Evolutionary conservation across 2,329 filamentous ascomycete genomes (phyloP).

Genomic region (Akanthomyces uredinophilus): DNA sequence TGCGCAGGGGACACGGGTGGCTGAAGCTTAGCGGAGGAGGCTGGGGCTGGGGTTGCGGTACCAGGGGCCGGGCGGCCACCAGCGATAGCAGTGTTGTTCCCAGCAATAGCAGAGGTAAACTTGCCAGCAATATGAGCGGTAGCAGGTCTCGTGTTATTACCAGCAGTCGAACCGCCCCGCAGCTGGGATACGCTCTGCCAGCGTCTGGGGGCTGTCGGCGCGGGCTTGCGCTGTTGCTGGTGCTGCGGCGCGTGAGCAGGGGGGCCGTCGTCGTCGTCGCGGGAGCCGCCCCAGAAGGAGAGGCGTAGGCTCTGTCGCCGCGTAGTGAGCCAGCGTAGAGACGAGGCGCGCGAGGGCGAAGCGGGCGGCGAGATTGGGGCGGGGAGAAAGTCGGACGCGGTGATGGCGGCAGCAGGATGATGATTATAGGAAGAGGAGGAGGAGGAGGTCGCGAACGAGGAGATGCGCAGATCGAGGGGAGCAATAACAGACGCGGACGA

Average conservation of each 20-base stretch:
- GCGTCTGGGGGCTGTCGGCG: not conserved
- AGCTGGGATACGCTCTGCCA: not conserved
- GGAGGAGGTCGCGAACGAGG: not conserved
- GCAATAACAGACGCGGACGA: not conserved
- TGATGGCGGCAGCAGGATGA: not conserved
- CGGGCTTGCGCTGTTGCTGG: not conserved
- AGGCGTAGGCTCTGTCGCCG: not conserved
- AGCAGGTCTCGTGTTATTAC: not conserved
- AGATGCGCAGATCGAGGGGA: not conserved
- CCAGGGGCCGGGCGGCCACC: not conserved
- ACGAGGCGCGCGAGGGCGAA: not conserved
- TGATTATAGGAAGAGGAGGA: not conserved
- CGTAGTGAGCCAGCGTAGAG: not conserved
- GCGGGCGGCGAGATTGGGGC: not conserved
- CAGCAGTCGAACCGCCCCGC: slow-evolving; percentile 1
- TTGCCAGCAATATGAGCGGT: not conserved
- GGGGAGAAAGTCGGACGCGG: not conserved
- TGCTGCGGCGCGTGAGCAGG: too few species aligned
- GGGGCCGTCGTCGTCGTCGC: not conserved
- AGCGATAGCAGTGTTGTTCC: not conserved
- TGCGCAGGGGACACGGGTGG: slow-evolving; percentile 3
- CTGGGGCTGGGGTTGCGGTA: slow-evolving; percentile 5
- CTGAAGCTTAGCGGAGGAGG: slow-evolving; percentile 11
- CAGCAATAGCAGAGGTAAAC: not conserved
- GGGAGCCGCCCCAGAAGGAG: slow-evolving; percentile 6